phyloP scores from a whole-genome alignment of 2,329 filamentous ascomycete species.

The Penicillium sp. region DNA sequence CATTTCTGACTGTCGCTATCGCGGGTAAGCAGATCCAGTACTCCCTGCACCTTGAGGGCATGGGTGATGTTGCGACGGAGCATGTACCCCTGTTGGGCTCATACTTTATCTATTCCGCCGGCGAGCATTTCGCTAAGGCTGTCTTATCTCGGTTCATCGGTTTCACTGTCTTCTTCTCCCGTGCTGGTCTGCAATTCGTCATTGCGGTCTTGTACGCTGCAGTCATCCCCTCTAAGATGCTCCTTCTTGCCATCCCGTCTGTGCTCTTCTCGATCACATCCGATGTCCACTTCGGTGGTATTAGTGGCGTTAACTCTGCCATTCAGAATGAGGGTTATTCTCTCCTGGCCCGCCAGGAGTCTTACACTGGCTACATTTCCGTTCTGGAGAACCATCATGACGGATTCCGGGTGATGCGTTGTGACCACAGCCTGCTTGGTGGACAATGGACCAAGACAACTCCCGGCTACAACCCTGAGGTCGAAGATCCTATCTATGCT shows the following conservation, averaged over 20 bases:
- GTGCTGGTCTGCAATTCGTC: slow-evolving; percentile 68
- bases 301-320: slow-evolving; percentile 62
- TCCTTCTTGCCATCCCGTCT: slow-evolving; percentile 68
- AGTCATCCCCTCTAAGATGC: slow-evolving; percentile 65
- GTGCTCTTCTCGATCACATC: slow-evolving; percentile 61
- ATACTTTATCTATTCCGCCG: slow-evolving; percentile 61
- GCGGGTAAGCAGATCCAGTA: slow-evolving; percentile 64
- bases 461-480: slow-evolving; percentile 51
- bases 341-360: slow-evolving; percentile 78
- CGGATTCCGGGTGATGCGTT: slow-evolving; percentile 79
- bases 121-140: slow-evolving; percentile 42
- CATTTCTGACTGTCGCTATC: slow-evolving; percentile 62
- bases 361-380: slow-evolving; percentile 86
- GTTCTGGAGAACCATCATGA: slow-evolving; percentile 72
- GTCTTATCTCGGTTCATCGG: slow-evolving; percentile 56
- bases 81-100: slow-evolving; percentile 64
- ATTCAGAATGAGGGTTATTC: slow-evolving; percentile 67
- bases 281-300: slow-evolving; percentile 71
- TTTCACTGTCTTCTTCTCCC: slow-evolving; percentile 62
- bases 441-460: slow-evolving; percentile 74
- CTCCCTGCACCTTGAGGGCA: slow-evolving; percentile 53
- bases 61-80: slow-evolving; percentile 60
- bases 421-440: slow-evolving; percentile 89
- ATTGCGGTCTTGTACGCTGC: slow-evolving; percentile 64
- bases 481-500: slow-evolving; percentile 86